Base-by-base conservation (phyloP, 179 eudicot genomes). In the Beta macrorhiza region DNA sequence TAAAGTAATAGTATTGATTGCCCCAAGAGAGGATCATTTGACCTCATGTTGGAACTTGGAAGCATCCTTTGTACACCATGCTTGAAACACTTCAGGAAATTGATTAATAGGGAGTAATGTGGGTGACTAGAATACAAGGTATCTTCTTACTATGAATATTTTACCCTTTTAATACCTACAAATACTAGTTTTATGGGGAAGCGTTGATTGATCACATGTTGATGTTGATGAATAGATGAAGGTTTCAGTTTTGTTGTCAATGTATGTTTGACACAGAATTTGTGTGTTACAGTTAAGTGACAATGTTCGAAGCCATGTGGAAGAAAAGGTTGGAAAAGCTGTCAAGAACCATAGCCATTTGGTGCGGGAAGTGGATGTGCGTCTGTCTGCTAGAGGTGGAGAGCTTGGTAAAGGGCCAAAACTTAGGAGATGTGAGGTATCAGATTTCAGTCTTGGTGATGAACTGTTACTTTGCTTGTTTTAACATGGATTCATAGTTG, bases 331-430 rank as follows among this genome's bases (percentile, higher is more conserved):
- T 62, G 98, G 97, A 37, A 95, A 82, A 84, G 89, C 97, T 20
- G 79, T 93, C 42, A 89, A 82, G 78, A 89, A 92, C 81, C 97
- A 95, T 77, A 90, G 91, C 85, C 90, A 91, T 85, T 82, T 95
- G 74, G 97, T 90, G 55, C 86, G 97, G 83, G 97, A 93, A 86
- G 97, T 95, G n/a, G 97, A 95, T 82, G 96, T 95, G 70, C 87
- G 97, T 74, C 67, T 95, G 71, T 93, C 97, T 52, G 90, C 87
- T 80, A 91, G 98, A 29, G 96, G 98, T 15, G 97, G 98, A 32
- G 92, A 91, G 76, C 79, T 91, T 64, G 91, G 97, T 25, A 95
- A 89, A 92, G 98, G 98, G 68, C 92, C 98, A 2, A 89, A 87
- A 81, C 80, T 84, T 55, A 75, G 92, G 52, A 87, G 93, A 91